Evolutionary conservation across 2,329 filamentous ascomycete genomes (phyloP).

Genomic region (Hirsutella thompsonii): DNA sequence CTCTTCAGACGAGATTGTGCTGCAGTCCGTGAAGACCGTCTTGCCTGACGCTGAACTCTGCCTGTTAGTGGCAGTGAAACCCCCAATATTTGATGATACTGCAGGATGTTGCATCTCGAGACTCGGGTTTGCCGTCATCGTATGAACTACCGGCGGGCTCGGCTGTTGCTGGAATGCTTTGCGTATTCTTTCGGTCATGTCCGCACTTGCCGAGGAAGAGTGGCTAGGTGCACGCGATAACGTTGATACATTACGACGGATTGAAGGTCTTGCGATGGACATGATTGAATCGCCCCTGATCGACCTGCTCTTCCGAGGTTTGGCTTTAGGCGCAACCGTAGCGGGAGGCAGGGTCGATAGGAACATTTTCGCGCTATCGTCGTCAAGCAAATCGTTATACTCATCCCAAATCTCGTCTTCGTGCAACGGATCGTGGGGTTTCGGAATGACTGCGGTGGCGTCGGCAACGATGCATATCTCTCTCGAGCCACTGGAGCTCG

Average conservation of each 20-base stretch:
- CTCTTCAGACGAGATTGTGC: conserved; percentile 37
- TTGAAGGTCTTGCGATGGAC: conserved; percentile 1
- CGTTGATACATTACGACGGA: conserved; percentile 17
- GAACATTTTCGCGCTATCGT: conserved; percentile 32
- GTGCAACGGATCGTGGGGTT: conserved; percentile 45
- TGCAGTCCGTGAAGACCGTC: conserved; percentile 27
- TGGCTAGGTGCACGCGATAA: conserved; percentile 22
- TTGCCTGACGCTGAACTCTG: conserved; percentile 17
- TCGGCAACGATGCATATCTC: conserved; percentile 42
- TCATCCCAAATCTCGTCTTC: conserved; percentile 93
- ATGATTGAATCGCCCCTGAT: conserved; percentile 12
- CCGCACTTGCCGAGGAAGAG: conserved; percentile 41
- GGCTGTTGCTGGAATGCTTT: conserved; percentile 30
- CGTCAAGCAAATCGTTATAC: conserved; percentile 78
- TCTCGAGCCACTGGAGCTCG: conserved; percentile 51
- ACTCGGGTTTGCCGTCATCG: conserved; percentile 25
- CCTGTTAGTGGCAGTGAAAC: conserved; percentile 13
- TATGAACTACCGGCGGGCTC: conserved; percentile 29
- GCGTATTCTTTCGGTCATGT: conserved; percentile 39
- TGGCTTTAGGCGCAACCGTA: conserved; percentile 42
- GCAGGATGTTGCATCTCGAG: not conserved
- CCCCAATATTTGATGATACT: not conserved
- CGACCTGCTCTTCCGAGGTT: conserved; percentile 29
- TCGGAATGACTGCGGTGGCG: conserved; percentile 54
- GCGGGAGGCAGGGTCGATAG: conserved; percentile 43